Percentiles rank a stretch among this genome's conserved stretches.
phyloP scores from a whole-genome alignment of 257 asterid genomes.

The Perilla frutescens region DNA sequence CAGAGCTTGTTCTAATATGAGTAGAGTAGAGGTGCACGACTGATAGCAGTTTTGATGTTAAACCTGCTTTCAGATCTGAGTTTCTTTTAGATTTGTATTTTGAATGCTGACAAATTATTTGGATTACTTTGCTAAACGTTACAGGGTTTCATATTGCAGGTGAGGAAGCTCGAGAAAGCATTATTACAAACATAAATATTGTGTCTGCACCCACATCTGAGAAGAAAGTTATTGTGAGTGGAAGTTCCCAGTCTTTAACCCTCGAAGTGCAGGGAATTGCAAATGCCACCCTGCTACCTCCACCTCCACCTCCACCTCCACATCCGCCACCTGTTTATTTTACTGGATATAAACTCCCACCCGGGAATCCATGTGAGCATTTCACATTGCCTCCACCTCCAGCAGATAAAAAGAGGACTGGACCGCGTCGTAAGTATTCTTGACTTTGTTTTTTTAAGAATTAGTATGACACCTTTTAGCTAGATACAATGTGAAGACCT shows the following conservation, averaged over 20 bases:
- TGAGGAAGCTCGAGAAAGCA: conserved; percentile 59
- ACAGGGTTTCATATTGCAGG: conserved; percentile 49
- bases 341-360: conserved; percentile 85
- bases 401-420: conserved; percentile 84
- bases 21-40: not conserved
- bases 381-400: conserved; percentile 95
- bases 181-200: conserved; percentile 47
- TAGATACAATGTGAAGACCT: not conserved
- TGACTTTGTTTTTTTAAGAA: conserved; percentile 17
- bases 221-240: conserved; percentile 34
- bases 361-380: conserved; percentile 89
- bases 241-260: conserved; percentile 22
- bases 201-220: conserved; percentile 48
- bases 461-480: not conserved
- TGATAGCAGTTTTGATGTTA: not conserved
- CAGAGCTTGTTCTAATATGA: not conserved
- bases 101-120: not conserved
- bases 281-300: conserved; percentile 23
- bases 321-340: conserved; percentile 56
- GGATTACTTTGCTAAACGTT: not conserved
- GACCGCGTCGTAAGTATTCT: conserved; percentile 87
- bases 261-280: conserved; percentile 36
- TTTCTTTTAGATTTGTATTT: not conserved
- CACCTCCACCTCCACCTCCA: conserved; percentile 30
- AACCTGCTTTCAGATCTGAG: not conserved